Conservation (phyloP, 164 flowering plant genomes). For the Berberis vulgaris region DNA sequence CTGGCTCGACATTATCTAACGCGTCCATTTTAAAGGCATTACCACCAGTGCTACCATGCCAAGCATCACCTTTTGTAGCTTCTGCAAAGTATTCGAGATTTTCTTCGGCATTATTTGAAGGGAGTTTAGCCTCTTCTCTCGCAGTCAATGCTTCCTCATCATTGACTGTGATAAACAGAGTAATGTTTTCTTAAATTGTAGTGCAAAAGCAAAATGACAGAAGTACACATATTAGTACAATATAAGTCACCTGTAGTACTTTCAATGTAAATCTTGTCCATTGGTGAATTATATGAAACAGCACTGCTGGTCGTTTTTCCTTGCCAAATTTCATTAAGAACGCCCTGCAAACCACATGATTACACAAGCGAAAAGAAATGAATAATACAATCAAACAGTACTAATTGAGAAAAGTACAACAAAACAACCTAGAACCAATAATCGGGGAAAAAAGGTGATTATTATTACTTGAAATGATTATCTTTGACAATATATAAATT, state of each 20-base stretch:
- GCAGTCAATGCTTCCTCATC: slow-evolving; percentile 17
- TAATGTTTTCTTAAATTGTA: neutral
- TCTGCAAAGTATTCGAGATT: slow-evolving; percentile 10
- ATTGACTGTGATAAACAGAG: slow-evolving; percentile 9
- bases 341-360: slow-evolving; percentile 27
- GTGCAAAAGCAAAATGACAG: slow-evolving; percentile 1
- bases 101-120: slow-evolving; percentile 17
- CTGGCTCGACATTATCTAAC: slow-evolving; percentile 12
- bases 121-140: slow-evolving; percentile 14
- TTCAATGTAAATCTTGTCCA: slow-evolving; percentile 31
- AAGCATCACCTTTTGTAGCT: slow-evolving; percentile 12
- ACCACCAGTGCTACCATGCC: slow-evolving; percentile 15
- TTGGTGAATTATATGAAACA: slow-evolving; percentile 32
- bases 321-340: slow-evolving; percentile 55
- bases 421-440: no score
- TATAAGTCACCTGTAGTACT: slow-evolving; percentile 32
- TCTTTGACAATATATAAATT: no score
- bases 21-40: slow-evolving; percentile 5
- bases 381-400: neutral
- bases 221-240: neutral
- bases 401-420: neutral
- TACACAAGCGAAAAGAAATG: neutral
- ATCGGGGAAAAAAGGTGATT: no score
- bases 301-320: slow-evolving; percentile 63
- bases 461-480: no score